These are phyloP conservation scores for Boeremia lycopersici DNA, from an alignment of 2,329 filamentous ascomycete genomes.

Conservation along the genomic window DNA sequence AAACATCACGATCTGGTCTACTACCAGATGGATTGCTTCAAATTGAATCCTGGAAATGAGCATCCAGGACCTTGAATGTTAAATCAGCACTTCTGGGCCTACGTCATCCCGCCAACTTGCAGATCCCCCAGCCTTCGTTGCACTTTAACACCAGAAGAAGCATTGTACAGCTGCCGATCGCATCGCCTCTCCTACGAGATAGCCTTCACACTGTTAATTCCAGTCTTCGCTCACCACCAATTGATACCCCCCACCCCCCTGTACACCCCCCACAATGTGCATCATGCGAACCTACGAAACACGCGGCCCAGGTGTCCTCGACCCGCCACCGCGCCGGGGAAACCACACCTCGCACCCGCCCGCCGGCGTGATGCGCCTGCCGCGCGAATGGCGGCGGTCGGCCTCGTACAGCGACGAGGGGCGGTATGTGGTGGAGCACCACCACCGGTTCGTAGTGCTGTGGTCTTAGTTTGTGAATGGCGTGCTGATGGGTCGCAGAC, in stretches of 20 bases:
- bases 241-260: not conserved
- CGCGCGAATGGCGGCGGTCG: conserved; percentile 38
- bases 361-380: conserved; percentile 41
- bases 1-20: not conserved
- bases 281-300: conserved; percentile 41
- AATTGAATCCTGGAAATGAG: not conserved
- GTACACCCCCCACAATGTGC: conserved; percentile 33
- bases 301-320: conserved; percentile 32
- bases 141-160: conserved; percentile 14
- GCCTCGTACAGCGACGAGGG: conserved; percentile 23
- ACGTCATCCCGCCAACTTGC: conserved; percentile 14
- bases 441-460: not conserved
- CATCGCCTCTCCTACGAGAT: not conserved
- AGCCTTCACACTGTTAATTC: not conserved
- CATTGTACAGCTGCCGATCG: conserved; percentile 1
- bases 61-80: not conserved
- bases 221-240: not conserved
- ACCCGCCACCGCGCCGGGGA: conserved; percentile 39
- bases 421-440: conserved; percentile 17
- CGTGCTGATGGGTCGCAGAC: conserved; percentile 3
- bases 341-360: conserved; percentile 43
- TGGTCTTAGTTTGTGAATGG: not conserved
- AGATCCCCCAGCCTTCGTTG: not conserved
- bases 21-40: not conserved
- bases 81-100: conserved; percentile 2